Conservation (phyloP, 306 rosid genomes). For the Quercus engelmannii region DNA sequence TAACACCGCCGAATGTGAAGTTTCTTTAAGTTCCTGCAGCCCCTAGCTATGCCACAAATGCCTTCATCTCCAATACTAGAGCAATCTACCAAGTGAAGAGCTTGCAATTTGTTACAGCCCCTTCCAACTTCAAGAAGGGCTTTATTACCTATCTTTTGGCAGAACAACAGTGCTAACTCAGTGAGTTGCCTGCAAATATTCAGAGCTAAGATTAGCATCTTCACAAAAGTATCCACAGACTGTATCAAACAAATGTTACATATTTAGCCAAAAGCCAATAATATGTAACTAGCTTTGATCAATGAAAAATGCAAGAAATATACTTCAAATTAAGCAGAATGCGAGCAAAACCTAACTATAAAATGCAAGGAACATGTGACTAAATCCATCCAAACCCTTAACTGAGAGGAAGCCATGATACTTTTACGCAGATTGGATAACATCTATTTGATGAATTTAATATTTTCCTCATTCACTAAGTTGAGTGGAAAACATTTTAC, state of each 20-base stretch:
- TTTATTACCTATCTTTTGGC: slow-evolving; percentile 73
- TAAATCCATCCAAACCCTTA: neutral
- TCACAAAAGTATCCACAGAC: neutral
- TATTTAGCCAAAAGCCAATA: neutral
- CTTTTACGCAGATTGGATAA: neutral
- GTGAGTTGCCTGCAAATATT: slow-evolving; percentile 58
- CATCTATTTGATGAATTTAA: neutral
- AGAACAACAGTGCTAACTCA: slow-evolving; percentile 74
- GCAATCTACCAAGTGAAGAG: slow-evolving; percentile 95
- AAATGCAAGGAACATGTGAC: neutral
- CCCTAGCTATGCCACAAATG: slow-evolving; percentile 75
- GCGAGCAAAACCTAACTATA: neutral
- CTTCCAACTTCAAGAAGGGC: slow-evolving; percentile 77
- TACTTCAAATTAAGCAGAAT: neutral
- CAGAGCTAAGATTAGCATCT: slow-evolving; percentile 28
- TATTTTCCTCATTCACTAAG: neutral
- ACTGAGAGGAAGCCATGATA: neutral
- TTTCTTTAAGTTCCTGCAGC: slow-evolving; percentile 84
- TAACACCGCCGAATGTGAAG: slow-evolving; percentile 90
- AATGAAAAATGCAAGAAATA: neutral
- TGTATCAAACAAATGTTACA: slow-evolving; percentile 2
- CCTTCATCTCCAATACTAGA: slow-evolving; percentile 87
- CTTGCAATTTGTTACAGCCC: slow-evolving; percentile 82
- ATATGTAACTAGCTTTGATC: neutral
- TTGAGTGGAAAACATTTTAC: neutral